These are phyloP conservation scores for Coniochaeta sp. DNA, from an alignment of 2,329 filamentous ascomycete genomes.

Conservation along the genomic window DNA sequence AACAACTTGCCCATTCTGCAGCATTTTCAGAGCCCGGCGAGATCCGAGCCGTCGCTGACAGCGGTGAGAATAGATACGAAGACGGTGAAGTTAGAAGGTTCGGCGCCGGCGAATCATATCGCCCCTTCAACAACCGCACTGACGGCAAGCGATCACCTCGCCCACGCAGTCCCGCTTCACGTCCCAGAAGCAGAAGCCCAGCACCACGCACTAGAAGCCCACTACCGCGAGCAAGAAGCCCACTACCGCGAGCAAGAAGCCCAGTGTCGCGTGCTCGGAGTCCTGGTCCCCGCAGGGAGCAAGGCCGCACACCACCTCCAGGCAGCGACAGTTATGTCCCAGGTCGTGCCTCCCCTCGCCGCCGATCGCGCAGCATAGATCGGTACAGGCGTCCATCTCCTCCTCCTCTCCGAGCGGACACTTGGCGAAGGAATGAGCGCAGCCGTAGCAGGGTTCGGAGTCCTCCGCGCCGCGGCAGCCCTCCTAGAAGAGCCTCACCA, in stretches of 20 bases:
- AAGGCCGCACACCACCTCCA: constrained; percentile 19
- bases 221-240: no score
- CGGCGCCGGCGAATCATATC: constrained; percentile 55
- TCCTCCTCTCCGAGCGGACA: constrained; percentile 22
- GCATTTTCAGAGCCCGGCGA: neutral
- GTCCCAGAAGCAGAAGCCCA: no score
- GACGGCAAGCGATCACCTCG: constrained; percentile 21
- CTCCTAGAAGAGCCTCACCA: constrained; percentile 25
- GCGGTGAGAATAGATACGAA: constrained; percentile 39
- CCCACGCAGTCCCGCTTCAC: constrained; percentile 10
- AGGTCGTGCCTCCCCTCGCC: constrained; percentile 28
- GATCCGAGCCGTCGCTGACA: neutral
- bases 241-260: constrained; percentile 16
- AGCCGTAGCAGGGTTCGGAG: constrained; percentile 30
- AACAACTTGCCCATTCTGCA: neutral
- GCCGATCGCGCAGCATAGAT: constrained; percentile 33
- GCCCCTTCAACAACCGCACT: constrained; percentile 49
- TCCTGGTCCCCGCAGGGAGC: constrained; percentile 21
- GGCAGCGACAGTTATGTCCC: constrained; percentile 35
- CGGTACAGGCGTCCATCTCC: constrained; percentile 32
- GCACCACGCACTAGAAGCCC: no score
- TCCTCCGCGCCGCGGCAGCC: constrained; percentile 24
- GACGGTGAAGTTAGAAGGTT: constrained; percentile 57
- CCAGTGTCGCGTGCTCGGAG: constrained; percentile 16
- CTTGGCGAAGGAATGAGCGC: constrained; percentile 31